Evolutionary conservation across 768 basidiomycete species (phyloP).

Genomic region (Leccinum longicurvipes): DNA sequence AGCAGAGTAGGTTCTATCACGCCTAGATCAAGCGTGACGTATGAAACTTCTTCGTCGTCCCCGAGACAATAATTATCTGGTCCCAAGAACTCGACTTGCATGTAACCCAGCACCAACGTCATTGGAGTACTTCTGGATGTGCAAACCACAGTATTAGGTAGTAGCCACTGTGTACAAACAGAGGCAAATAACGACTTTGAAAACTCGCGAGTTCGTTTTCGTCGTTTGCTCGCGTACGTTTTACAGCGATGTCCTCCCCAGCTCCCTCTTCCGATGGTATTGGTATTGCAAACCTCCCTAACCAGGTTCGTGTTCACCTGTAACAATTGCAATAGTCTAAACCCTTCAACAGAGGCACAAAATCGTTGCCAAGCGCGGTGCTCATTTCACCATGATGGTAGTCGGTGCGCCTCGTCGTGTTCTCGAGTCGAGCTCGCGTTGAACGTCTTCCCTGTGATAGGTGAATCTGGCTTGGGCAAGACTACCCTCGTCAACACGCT

Average conservation of each 20-base stretch:
- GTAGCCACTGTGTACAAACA: constrained; percentile 27
- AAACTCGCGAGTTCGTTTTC: constrained; percentile 24
- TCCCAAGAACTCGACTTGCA: constrained; percentile 64
- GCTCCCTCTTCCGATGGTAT: constrained; percentile 64
- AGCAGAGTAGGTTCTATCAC: constrained; percentile 69
- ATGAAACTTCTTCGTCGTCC: constrained; percentile 51
- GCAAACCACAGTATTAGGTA: too few species aligned
- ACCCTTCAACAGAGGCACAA: constrained; percentile 77
- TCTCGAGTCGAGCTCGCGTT: background rate
- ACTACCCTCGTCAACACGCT: constrained; percentile 98
- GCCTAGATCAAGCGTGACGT: constrained; percentile 75
- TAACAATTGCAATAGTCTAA: background rate
- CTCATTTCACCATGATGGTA: constrained; percentile 99
- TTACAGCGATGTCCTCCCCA: constrained; percentile 26
- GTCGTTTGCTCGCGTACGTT: constrained; percentile 13
- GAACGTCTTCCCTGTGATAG: constrained; percentile 37
- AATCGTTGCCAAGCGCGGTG: constrained; percentile 96
- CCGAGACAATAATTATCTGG: constrained; percentile 65
- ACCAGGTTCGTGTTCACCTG: constrained; percentile 67
- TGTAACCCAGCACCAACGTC: constrained; percentile 55
- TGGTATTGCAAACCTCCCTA: constrained; percentile 95
- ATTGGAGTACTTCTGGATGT: too few species aligned
- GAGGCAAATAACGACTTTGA: constrained; percentile 21
- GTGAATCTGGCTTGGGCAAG: constrained; percentile 96
- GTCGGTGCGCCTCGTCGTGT: constrained; percentile 59